Evolutionary conservation across 2,329 filamentous ascomycete species (phyloP), one percentile per base, ranked within the genome.

Genomic region (Alternaria viburni): DNA sequence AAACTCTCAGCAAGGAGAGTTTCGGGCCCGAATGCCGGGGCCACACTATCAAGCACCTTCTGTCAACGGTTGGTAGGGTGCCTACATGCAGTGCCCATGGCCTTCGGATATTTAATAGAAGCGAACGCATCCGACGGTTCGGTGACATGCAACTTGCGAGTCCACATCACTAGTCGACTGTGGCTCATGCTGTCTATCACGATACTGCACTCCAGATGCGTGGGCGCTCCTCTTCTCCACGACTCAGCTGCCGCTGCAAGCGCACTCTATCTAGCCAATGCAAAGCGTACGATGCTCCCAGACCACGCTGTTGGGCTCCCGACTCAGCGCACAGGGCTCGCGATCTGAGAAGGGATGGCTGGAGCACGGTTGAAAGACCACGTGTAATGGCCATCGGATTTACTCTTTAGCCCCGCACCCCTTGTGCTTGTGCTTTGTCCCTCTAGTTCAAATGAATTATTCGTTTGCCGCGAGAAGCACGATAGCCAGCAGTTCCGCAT

Each of bases 391-490:
- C 57, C 56, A 54, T 49, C 56, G 61, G 52, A 54, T 52, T 59
- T 58, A 44, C 49, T 54, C 52, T 43, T 32, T 36, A 62, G 41
- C 41, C 51, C 44, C 54, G 44, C 60, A 54, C 58, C 36, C 43
- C 57, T 45, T 57, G 57, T 17, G 47, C 57, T 45, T 57, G 57
- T 17, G 47, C 46, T 46, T 55, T 50, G 45, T 28, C 54, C 12
- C 41, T 45, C 57, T 47, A 58, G 54, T n/a, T 17, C 44, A 50
- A 41, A 43, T 30, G 25, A 55, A 62, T 59, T 62, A 49, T 59
- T 59, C 56, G 45, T 50, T 74, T 76, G 68, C 74, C 76, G 75
- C 74, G 75, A 71, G 69, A 75, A 75, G 74, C 75, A 77, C 74
- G 67, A 68, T 68, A 66, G 59, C 59, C 68, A 66, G 62, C 63